A percentile compares a stretch with the other conserved stretches of the same genome.
Evolutionary conservation across 305 asterid species (phyloP).

Genomic region (Fraxinus baroniana): DNA sequence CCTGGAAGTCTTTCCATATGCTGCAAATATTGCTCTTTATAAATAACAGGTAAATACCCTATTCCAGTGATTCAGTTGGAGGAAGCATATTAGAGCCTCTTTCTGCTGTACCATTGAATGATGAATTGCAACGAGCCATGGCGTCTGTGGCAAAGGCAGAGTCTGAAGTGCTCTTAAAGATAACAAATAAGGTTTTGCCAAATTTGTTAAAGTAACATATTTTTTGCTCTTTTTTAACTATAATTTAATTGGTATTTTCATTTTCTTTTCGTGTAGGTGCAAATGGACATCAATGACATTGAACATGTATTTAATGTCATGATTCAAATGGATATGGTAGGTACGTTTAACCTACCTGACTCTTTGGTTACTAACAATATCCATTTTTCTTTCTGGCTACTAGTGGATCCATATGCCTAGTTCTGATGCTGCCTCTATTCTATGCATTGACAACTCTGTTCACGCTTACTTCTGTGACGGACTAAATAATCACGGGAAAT

Average conservation of each 20-base stretch:
- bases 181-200: conserved; percentile 68
- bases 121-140: conserved; percentile 87
- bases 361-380: conserved; percentile 6
- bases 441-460: conserved; percentile 11
- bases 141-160: conserved; percentile 83
- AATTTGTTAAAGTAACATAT: conserved; percentile 23
- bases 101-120: conserved; percentile 83
- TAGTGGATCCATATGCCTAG: conserved; percentile 20
- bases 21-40: conserved; percentile 5
- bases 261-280: conserved; percentile 54
- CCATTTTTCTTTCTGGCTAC: conserved; percentile 21
- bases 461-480: background rate
- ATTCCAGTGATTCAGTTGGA: conserved; percentile 78
- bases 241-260: conserved; percentile 13
- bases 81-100: conserved; percentile 87
- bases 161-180: conserved; percentile 75
- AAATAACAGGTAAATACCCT: conserved; percentile 41
- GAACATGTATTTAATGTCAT: conserved; percentile 52
- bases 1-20: conserved; percentile 2
- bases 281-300: conserved; percentile 59
- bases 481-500: background rate
- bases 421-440: conserved; percentile 20
- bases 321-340: conserved; percentile 79
- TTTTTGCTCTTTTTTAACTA: conserved; percentile 15
- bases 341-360: conserved; percentile 23